Evolutionary conservation across 257 asterid species (phyloP).

Genomic region (Misopates orontium): DNA sequence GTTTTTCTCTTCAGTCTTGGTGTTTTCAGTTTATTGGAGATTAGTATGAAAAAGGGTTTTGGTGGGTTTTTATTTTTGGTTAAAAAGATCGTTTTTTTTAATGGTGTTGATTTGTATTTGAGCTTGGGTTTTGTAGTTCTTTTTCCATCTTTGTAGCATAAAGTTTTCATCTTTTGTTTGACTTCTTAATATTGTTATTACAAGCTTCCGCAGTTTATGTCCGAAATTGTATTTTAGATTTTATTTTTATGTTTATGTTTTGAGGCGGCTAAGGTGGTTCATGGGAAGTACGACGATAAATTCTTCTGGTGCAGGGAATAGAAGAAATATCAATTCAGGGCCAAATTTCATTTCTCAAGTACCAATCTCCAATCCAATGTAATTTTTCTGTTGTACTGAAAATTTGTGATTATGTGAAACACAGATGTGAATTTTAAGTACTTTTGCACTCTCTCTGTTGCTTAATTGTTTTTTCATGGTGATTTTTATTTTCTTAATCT

Average conservation of each 20-base stretch:
- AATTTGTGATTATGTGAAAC: background rate
- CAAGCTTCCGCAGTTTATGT: constrained; percentile 11
- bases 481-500: background rate
- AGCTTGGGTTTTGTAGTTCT: constrained; percentile 22
- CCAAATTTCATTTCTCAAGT: constrained; percentile 78
- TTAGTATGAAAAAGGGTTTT: constrained; percentile 34
- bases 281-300: constrained; percentile 44
- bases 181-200: background rate
- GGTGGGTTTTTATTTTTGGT: constrained; percentile 26
- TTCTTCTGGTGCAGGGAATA: constrained; percentile 47
- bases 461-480: constrained; percentile 9
- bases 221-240: background rate
- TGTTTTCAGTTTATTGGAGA: constrained; percentile 21
- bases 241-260: constrained; percentile 3
- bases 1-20: constrained; percentile 31
- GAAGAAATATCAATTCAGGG: constrained; percentile 44
- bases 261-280: constrained; percentile 5
- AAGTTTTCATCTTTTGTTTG: background rate
- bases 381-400: constrained; percentile 19
- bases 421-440: constrained; percentile 4
- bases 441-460: constrained; percentile 1
- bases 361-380: constrained; percentile 64
- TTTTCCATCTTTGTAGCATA: constrained; percentile 21
- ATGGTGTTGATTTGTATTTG: constrained; percentile 43
- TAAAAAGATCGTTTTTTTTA: no score